Evolutionary conservation across 306 rosid genomes (phyloP), one percentile per base, ranked within the genome.

Genomic region (Acacia confusa): DNA sequence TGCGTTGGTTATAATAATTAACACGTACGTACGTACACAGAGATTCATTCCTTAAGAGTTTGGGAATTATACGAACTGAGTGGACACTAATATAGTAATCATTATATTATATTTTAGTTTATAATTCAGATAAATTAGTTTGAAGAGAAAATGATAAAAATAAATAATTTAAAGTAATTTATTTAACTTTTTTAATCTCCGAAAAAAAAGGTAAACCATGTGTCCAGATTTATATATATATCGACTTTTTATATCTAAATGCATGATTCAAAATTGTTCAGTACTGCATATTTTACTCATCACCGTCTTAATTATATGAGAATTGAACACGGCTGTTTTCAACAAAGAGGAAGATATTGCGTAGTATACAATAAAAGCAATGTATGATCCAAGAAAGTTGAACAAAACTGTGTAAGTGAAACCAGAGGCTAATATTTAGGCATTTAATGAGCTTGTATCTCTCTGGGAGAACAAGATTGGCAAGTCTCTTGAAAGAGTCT

Each of bases 31-130:
- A 8, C 12, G 28, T 22, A 3, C 19, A 1, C 82, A 87, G 90
- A 85, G 90, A 47, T 89, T 89, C 30, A n/a, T 89, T 13, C 88
- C 89, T 12, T 87, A 89, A 0, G 90, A 85, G 55, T 89, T 85
- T 72, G 86, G 90, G 36, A 25, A 22, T 11, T 85, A 87, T 50
- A 83, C 68, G 74, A 90, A 81, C n/a, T 15, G 72, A 6, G 66
- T 9, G 20, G 24, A 80, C 36, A 34, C 36, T 0, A 4, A 2
- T 3, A 3, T 4, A 34, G 6, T 34, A 34, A 34, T 34, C 4
- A 34, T 34, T 34, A 34, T 2, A 34, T 34, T 34, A 34, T 34
- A 34, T 4, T 4, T 34, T 34, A 34, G 6, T 34, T 34, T 34
- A 34, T 34, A 34, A 34, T 0, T 34, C 0, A 4, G 0, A 3